Evolutionary conservation across 805 yeast genomes (phyloP).

Genomic region (Yamadazyma nakazawae): DNA sequence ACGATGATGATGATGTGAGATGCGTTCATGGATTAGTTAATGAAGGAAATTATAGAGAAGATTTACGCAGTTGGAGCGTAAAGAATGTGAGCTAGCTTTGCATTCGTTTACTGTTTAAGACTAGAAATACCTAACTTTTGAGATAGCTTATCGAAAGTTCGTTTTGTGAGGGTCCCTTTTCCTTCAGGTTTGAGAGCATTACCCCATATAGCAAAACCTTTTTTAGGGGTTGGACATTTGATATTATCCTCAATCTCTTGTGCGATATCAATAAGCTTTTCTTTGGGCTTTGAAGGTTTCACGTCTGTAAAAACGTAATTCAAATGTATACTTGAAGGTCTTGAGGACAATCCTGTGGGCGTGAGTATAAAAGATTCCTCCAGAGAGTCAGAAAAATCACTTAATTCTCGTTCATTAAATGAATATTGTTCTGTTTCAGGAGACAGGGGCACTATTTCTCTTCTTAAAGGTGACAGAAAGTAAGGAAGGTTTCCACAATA

Average conservation of each 20-base stretch:
- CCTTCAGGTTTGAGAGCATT: background rate
- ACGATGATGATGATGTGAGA: conserved; percentile 20
- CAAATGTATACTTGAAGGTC: background rate
- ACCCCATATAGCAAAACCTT: background rate
- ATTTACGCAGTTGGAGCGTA: conserved; percentile 34
- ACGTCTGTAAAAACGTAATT: background rate
- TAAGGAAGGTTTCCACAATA: conserved; percentile 17
- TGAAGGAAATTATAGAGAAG: conserved; percentile 34
- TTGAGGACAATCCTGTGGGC: background rate
- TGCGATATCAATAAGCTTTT: background rate
- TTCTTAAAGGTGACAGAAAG: conserved; percentile 16
- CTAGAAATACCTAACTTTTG: background rate
- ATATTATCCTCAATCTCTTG: background rate
- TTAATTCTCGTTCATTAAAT: background rate
- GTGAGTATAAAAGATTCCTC: background rate
- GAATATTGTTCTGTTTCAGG: background rate
- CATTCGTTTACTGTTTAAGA: background rate
- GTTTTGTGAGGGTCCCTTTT: background rate
- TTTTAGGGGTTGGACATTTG: background rate
- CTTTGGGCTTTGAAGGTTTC: background rate
- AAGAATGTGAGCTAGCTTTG: background rate
- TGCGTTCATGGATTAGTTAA: conserved; percentile 38
- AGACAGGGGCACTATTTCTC: background rate
- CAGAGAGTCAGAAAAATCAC: background rate
- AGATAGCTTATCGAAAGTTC: background rate